phyloP scores from a whole-genome alignment of 148 eudicot species.

The Cornus suecica region DNA sequence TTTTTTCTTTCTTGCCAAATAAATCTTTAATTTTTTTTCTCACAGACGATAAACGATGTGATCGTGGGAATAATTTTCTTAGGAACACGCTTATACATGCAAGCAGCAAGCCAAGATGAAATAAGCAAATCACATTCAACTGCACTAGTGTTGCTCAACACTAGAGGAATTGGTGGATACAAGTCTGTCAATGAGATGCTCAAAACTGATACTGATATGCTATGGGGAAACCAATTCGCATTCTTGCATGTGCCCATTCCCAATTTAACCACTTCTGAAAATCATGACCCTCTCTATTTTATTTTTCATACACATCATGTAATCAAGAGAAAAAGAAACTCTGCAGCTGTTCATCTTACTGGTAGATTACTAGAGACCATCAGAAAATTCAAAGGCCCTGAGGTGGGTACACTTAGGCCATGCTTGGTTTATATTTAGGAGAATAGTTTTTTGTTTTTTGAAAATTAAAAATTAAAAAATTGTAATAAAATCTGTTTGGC shows the following conservation, averaged over 20 bases:
- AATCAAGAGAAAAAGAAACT: constrained; percentile 59
- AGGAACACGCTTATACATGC: constrained; percentile 75
- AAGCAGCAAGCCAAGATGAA: constrained; percentile 23
- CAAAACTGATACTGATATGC: constrained; percentile 27
- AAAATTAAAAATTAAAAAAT: too few relatives aligned
- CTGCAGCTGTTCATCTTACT: constrained; percentile 64
- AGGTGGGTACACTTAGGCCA: constrained; percentile 62
- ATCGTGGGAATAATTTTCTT: constrained; percentile 59
- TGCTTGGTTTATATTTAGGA: too few relatives aligned
- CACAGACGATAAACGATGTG: constrained; percentile 75
- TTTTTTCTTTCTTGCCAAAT: neutral
- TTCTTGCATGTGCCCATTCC: constrained; percentile 69
- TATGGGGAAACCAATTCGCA: constrained; percentile 88
- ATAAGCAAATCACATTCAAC: constrained; percentile 40
- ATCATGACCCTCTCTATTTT: constrained; percentile 41
- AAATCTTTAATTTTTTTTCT: neutral
- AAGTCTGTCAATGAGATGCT: constrained; percentile 70
- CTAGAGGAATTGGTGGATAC: constrained; percentile 61
- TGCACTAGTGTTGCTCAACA: constrained; percentile 82
- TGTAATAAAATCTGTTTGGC: too few relatives aligned
- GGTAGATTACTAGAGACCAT: constrained; percentile 59
- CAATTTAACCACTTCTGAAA: constrained; percentile 13
- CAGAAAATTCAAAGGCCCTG: constrained; percentile 57
- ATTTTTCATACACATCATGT: constrained; percentile 39
- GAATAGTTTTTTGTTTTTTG: too few relatives aligned